Percentiles rank a stretch among this genome's conserved stretches.
phyloP scores from a whole-genome alignment of 2,329 filamentous ascomycete species.

The Venturia nashicola region DNA sequence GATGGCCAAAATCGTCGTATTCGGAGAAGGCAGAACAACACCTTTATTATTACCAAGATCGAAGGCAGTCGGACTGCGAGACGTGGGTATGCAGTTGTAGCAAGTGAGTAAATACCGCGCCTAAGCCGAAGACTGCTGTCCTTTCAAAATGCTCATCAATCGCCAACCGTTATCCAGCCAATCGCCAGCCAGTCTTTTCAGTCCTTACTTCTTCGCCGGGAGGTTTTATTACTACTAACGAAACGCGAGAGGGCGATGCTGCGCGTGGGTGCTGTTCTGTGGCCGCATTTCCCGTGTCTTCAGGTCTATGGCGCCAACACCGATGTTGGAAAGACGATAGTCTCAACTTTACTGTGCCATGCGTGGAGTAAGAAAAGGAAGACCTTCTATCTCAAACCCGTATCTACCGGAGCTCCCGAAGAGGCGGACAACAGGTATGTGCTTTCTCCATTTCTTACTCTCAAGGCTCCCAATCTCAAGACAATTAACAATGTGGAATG shows the following conservation, averaged over 20 bases:
- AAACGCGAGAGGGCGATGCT: conserved; percentile 4
- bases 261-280: conserved; percentile 48
- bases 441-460: neutral
- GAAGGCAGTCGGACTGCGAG: neutral
- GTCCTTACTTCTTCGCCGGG: neutral
- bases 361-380: conserved; percentile 39
- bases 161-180: neutral
- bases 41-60: neutral
- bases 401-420: conserved; percentile 59
- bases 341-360: conserved; percentile 60
- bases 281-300: conserved; percentile 54
- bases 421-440: conserved; percentile 59
- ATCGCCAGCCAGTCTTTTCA: neutral
- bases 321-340: conserved; percentile 72
- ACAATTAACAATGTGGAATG: too few relatives aligned
- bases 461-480: too few relatives aligned
- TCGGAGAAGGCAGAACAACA: too few relatives aligned
- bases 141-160: neutral
- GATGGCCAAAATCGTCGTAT: neutral
- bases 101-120: neutral
- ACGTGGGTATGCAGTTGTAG: neutral
- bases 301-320: conserved; percentile 80
- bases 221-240: neutral
- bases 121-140: too few relatives aligned
- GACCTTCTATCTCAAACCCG: conserved; percentile 63